Conservation (phyloP, 768 basidiomycete genomes). For the Lanmaoa pseudosensibilis region DNA sequence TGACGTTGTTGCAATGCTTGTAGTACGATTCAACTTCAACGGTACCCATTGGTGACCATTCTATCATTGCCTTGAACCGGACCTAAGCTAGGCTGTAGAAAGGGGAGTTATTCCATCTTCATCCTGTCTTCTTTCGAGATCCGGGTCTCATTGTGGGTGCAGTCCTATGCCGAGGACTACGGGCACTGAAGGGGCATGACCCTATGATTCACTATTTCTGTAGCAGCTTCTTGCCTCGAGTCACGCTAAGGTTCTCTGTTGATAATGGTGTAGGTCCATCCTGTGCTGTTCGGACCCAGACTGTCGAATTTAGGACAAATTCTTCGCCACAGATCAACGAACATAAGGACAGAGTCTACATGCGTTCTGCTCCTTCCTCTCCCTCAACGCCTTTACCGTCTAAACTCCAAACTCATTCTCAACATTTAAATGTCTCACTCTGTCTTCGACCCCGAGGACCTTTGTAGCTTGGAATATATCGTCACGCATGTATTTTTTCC, state of each 20-base stretch:
- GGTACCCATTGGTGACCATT: background rate
- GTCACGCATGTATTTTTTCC: conserved; percentile 47
- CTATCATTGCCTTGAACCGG: background rate
- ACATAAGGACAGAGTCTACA: background rate
- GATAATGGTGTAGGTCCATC: conserved; percentile 5
- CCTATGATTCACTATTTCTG: background rate
- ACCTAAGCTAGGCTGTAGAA: background rate
- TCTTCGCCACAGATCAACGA: background rate
- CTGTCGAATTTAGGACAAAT: background rate
- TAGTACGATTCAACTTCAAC: background rate
- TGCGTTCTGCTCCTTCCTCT: background rate
- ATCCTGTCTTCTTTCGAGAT: background rate
- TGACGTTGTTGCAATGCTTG: background rate
- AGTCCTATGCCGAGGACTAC: background rate
- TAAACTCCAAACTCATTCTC: background rate
- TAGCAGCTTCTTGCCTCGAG: background rate
- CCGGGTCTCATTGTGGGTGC: conserved; percentile 1
- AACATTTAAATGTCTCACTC: conserved; percentile 5
- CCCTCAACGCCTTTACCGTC: background rate
- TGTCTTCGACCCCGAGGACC: background rate
- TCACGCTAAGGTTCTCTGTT: background rate
- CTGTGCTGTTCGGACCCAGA: conserved; percentile 13
- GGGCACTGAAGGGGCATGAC: background rate
- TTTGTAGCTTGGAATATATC: conserved; percentile 27
- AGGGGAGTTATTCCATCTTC: background rate